Conservation (phyloP, 169 alveolate species). For the Eimeria zaria region DNA sequence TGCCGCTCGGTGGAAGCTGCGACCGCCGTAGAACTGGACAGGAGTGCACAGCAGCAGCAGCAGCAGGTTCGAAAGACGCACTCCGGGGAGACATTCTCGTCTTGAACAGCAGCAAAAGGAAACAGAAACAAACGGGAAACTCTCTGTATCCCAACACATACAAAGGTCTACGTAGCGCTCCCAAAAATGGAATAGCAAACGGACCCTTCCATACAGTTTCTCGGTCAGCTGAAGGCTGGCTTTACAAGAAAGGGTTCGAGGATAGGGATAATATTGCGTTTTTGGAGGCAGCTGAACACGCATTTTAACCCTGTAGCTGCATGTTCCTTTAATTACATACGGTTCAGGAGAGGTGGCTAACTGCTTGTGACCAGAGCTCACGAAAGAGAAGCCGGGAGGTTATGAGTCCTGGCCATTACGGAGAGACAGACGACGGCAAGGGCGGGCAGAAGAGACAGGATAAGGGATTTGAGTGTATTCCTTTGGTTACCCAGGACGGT, state of each 20-base stretch:
- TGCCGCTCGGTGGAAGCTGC: constrained; percentile 46
- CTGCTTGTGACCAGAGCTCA: not conserved
- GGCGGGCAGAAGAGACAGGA: constrained; percentile 13
- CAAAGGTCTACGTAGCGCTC: not conserved
- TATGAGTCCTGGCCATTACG: constrained; percentile 48
- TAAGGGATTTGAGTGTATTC: not conserved
- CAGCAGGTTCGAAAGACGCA: constrained; percentile 42
- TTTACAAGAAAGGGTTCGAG: not conserved
- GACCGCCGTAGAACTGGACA: constrained; percentile 77
- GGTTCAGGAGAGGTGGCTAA: not conserved
- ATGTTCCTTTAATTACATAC: not conserved
- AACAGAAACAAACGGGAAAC: not conserved
- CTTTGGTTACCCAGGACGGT: constrained; percentile 34
- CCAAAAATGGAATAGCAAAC: not conserved
- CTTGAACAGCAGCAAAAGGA: not conserved
- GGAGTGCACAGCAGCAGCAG: constrained; percentile 70
- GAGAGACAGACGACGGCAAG: constrained; percentile 42
- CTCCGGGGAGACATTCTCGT: constrained; percentile 57
- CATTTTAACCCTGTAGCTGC: not conserved
- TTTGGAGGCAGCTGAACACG: not conserved
- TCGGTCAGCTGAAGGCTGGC: not conserved
- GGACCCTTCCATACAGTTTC: too few relatives aligned
- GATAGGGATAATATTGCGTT: not conserved
- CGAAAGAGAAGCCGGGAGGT: constrained; percentile 2
- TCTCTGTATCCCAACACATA: not conserved